Conservation (phyloP, 495 filamentous ascomycete species). For the Parmelia sp. region DNA sequence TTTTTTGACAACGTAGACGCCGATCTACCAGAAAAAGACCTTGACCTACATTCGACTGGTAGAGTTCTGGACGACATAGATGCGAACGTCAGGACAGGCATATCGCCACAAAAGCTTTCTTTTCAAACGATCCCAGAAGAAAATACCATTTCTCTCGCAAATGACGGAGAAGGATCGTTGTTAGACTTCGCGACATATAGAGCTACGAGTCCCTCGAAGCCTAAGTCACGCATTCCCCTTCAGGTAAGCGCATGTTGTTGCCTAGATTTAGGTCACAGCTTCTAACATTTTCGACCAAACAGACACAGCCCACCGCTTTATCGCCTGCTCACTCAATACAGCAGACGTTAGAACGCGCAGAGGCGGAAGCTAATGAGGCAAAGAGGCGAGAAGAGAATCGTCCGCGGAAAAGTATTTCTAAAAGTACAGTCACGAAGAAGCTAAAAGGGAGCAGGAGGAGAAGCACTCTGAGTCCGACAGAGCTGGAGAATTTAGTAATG, state of each 20-base stretch:
- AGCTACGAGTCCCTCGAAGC: conserved; percentile 29
- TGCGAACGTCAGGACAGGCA: conserved; percentile 36
- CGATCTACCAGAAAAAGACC: conserved; percentile 28
- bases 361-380: conserved; percentile 41
- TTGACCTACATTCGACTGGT: conserved; percentile 16
- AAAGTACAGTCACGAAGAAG: conserved; percentile 37
- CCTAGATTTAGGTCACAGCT: conserved; percentile 25
- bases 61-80: conserved; percentile 40
- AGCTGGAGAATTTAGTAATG: conserved; percentile 57
- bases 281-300: conserved; percentile 18
- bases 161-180: conserved; percentile 36
- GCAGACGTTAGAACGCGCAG: conserved; percentile 43
- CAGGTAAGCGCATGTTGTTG: conserved; percentile 32
- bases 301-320: conserved; percentile 26
- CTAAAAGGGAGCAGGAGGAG: conserved; percentile 49
- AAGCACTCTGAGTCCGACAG: conserved; percentile 67
- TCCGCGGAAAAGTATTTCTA: conserved; percentile 41
- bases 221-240: conserved; percentile 31
- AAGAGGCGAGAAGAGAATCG: conserved; percentile 38
- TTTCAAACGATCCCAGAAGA: conserved; percentile 41
- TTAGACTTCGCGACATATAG: conserved; percentile 35
- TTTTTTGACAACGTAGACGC: conserved; percentile 30
- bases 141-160: conserved; percentile 28
- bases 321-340: conserved; percentile 28
- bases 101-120: conserved; percentile 40